phyloP scores from a whole-genome alignment of 441 rosid species.

The Corymbia calophylla region DNA sequence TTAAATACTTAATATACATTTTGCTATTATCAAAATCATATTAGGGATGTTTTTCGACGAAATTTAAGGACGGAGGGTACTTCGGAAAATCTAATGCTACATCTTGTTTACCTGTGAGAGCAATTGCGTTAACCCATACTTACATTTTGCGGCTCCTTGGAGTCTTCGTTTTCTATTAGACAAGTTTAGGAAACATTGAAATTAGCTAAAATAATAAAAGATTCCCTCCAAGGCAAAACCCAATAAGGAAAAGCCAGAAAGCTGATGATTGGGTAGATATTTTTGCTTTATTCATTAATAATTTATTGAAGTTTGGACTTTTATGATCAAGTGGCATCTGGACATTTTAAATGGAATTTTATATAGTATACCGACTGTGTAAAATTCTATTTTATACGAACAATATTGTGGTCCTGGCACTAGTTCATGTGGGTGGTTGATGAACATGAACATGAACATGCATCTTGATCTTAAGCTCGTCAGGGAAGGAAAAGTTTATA shows the following conservation, averaged over 20 bases:
- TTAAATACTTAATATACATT: background rate
- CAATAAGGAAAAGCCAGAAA: background rate
- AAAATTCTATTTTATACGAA: background rate
- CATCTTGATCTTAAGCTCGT: background rate
- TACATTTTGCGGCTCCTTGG: background rate
- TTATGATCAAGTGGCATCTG: background rate
- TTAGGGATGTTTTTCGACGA: background rate
- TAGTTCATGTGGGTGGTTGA: background rate
- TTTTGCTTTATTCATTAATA: background rate
- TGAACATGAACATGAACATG: background rate
- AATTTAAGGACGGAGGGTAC: background rate
- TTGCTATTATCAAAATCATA: background rate
- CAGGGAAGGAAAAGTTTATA: too few relatives aligned
- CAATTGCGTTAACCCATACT: background rate
- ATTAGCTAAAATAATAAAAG: background rate
- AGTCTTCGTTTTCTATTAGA: background rate
- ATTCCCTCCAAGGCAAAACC: background rate
- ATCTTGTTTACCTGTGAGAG: background rate
- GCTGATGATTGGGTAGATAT: background rate
- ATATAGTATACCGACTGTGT: background rate
- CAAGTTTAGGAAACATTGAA: background rate
- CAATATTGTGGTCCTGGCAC: background rate
- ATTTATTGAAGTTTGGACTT: background rate
- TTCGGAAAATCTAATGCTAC: background rate
- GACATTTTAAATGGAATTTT: background rate